Base-by-base conservation (phyloP, 2,329 filamentous ascomycete genomes). In the Neurospora crassa region DNA sequence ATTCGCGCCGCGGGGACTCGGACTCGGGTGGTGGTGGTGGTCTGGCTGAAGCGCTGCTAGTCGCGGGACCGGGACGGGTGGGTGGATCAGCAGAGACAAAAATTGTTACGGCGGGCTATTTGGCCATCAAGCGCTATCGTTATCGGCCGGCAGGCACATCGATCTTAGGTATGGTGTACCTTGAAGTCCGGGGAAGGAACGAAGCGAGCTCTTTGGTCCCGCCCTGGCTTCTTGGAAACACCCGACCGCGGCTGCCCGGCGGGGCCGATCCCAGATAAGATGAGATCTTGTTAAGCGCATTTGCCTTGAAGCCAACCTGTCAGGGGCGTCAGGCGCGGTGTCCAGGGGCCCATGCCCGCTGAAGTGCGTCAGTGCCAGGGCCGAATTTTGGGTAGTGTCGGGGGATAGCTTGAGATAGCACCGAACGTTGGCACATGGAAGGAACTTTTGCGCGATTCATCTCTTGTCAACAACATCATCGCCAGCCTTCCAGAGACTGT, bases 101-200 rank as follows among this genome's bases (percentile, higher is more conserved):
- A 75, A 76, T 77, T 76, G 75, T 70, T 75, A 76, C 71, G 74
- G 75, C 67, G 68, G 69, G 34, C 68, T 53, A 45, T 68, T 71
- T 67, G 53, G 24, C 67, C 71, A 43, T 6, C 43, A 63, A 70
- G 73, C 68, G 71, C 73, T 68, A 70, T 70, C 71, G 70, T 73
- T 68, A 72, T 72, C 41, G 40, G n/a, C 16, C 16, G 41, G 45
- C 20, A 67, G 29, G 6, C 14, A 18, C 34, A 37, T 37, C 34
- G 29, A 29, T 37, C 7, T 37, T 37, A 37, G 2, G 3, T 4
- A 24, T 29, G 3, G 29, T 29, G 29, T 18, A 68, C 47, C 69
- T 40, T 73, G 29, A 63, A 63, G 29, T 63, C 53, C 53, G 53
- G 53, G 53, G 53, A 63, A 63, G 53, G 6, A 3, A 59, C 20